phyloP scores from a whole-genome alignment of 257 asterid species.

The Nicotiana benthamiana region DNA sequence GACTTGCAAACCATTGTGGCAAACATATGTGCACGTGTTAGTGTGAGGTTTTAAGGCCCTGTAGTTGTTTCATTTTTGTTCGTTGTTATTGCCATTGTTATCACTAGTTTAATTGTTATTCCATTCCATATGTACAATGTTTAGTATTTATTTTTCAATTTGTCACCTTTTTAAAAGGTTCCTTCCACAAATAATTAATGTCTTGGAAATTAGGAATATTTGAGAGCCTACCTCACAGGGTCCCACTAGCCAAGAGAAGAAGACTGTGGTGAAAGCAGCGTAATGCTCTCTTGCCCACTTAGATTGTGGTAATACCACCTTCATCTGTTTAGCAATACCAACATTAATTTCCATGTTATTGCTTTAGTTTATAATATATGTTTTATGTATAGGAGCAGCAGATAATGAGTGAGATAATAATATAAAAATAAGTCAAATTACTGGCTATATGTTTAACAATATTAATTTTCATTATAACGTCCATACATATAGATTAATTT shows the following conservation, averaged over 20 bases:
- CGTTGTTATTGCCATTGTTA: not conserved
- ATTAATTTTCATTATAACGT: too few relatives aligned
- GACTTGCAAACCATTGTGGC: not conserved
- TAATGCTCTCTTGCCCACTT: conserved; percentile 57
- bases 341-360: not conserved
- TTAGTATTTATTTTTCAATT: not conserved
- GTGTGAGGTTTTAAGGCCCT: not conserved
- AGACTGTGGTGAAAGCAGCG: conserved; percentile 66
- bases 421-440: too few relatives aligned
- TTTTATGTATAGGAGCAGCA: too few relatives aligned
- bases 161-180: not conserved
- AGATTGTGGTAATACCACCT: conserved; percentile 43
- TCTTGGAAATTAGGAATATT: not conserved
- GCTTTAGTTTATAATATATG: not conserved
- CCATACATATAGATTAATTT: too few relatives aligned
- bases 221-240: conserved; percentile 59
- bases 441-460: too few relatives aligned
- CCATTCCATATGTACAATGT: not conserved
- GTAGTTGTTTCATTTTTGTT: not conserved
- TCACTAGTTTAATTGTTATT: not conserved
- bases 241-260: conserved; percentile 87
- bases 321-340: conserved; percentile 30
- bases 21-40: not conserved
- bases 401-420: too few relatives aligned
- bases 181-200: not conserved